Conservation (phyloP, 1,284 basidiomycete species). For the Trichosporon faecale region DNA sequence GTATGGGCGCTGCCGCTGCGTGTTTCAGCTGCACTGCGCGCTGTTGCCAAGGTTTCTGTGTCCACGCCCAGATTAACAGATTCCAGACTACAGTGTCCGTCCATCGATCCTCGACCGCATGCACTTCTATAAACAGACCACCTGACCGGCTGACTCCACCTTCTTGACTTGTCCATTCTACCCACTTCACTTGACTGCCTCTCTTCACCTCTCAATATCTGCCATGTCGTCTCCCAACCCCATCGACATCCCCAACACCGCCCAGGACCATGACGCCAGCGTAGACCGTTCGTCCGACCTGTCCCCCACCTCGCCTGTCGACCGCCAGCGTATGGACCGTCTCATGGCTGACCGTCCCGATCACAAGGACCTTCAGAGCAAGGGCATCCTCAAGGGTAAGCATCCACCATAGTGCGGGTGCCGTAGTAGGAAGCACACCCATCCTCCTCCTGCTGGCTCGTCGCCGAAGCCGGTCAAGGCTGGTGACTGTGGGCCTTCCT, state of each 20-base stretch:
- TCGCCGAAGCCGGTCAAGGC: background rate
- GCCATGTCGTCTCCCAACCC: slow-evolving; percentile 26
- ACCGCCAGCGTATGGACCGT: slow-evolving; percentile 59
- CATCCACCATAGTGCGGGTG: slow-evolving; percentile 15
- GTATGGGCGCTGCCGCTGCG: no score
- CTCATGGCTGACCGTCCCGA: slow-evolving; percentile 60
- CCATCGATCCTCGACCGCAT: background rate
- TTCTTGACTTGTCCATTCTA: background rate
- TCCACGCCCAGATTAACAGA: background rate
- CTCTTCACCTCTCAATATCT: slow-evolving; percentile 5
- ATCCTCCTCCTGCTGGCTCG: background rate
- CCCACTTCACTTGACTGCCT: no score
- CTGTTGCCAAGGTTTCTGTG: background rate
- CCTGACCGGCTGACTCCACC: background rate
- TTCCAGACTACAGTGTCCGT: background rate
- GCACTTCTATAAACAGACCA: background rate
- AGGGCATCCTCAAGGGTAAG: slow-evolving; percentile 71
- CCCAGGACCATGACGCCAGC: slow-evolving; percentile 32
- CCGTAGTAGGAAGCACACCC: no score
- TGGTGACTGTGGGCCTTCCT: background rate
- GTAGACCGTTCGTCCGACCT: slow-evolving; percentile 45
- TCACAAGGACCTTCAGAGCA: slow-evolving; percentile 64
- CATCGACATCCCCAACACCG: slow-evolving; percentile 30
- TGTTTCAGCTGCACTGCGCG: no score
- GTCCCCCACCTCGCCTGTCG: slow-evolving; percentile 36